phyloP scores from a whole-genome alignment of 1,284 basidiomycete species.

The Naganishia cerealis region DNA sequence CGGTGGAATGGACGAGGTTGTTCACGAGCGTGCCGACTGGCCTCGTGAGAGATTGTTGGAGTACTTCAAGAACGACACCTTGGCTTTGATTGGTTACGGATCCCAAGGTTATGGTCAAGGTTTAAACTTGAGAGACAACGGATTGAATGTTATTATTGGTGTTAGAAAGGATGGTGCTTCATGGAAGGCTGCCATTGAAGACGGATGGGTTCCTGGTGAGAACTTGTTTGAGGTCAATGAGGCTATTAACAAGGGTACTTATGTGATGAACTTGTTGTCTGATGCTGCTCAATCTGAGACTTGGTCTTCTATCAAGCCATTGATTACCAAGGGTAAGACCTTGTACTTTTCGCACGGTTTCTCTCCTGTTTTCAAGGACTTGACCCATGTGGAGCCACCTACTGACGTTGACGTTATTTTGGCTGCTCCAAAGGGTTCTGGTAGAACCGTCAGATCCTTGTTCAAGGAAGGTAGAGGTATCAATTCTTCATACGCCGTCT shows the following conservation, averaged over 20 bases:
- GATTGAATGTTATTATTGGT: constrained; percentile 97
- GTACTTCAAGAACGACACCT: constrained; percentile 99
- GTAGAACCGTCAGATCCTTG: constrained; percentile 96
- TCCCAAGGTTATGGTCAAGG: constrained; percentile 98
- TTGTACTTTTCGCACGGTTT: constrained; percentile 99
- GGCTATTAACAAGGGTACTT: constrained; percentile 90
- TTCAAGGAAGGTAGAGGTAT: constrained; percentile 95
- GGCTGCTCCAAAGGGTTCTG: constrained; percentile 97
- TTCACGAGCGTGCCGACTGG: constrained; percentile 99
- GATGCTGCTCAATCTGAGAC: constrained; percentile 97
- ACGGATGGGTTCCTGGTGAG: constrained; percentile 98
- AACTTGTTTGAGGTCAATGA: constrained; percentile 98
- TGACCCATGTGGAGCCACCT: constrained; percentile 90
- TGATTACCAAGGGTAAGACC: constrained; percentile 98
- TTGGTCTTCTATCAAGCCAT: constrained; percentile 81
- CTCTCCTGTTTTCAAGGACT: constrained; percentile 97
- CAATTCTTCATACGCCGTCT: constrained; percentile 58
- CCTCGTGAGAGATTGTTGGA: constrained; percentile 95
- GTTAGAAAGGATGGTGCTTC: constrained; percentile 91
- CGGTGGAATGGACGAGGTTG: constrained; percentile 88
- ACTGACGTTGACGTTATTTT: constrained; percentile 97
- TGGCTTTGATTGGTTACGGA: constrained; percentile 97
- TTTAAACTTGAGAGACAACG: constrained; percentile 97
- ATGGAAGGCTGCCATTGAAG: constrained; percentile 92
- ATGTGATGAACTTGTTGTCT: constrained; percentile 99